Percentiles rank a stretch among this genome's conserved stretches.
Conservation (phyloP, 139 green algal genomes). For the Pleodorina starrii region DNA sequence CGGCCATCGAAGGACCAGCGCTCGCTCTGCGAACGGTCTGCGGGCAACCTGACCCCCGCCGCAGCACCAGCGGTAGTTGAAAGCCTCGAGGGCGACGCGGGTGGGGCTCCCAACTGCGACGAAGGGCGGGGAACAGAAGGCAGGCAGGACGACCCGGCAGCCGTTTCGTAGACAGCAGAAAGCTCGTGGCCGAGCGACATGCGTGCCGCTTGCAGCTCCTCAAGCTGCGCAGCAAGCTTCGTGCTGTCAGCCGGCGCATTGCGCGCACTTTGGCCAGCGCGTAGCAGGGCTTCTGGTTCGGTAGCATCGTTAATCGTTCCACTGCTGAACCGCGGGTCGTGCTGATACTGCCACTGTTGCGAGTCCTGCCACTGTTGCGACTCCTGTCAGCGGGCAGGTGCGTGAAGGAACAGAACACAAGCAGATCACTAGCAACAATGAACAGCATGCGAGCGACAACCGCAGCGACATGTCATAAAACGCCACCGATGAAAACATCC, state of each 20-base stretch:
- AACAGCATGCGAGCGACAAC: too few species aligned
- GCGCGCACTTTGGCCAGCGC: neutral
- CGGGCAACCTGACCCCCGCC: neutral
- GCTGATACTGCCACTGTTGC: neutral
- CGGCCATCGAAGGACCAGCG: conserved; percentile 1
- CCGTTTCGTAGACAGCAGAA: neutral
- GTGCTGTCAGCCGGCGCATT: neutral
- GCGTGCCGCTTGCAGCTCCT: neutral
- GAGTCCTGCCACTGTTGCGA: too few species aligned
- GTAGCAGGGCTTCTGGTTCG: neutral
- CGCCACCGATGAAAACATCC: too few species aligned
- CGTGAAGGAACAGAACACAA: too few species aligned
- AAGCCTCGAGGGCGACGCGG: neutral
- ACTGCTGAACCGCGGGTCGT: neutral
- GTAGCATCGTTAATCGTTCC: neutral
- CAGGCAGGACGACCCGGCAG: neutral
- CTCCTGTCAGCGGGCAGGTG: too few species aligned
- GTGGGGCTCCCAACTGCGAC: neutral
- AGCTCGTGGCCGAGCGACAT: neutral
- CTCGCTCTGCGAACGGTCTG: neutral
- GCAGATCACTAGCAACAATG: too few species aligned
- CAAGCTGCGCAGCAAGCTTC: neutral
- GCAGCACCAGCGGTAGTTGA: neutral
- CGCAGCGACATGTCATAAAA: too few species aligned
- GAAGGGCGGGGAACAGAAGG: neutral